Conservation (phyloP, 2,329 filamentous ascomycete species). For the Arthrobotrys conoides region DNA sequence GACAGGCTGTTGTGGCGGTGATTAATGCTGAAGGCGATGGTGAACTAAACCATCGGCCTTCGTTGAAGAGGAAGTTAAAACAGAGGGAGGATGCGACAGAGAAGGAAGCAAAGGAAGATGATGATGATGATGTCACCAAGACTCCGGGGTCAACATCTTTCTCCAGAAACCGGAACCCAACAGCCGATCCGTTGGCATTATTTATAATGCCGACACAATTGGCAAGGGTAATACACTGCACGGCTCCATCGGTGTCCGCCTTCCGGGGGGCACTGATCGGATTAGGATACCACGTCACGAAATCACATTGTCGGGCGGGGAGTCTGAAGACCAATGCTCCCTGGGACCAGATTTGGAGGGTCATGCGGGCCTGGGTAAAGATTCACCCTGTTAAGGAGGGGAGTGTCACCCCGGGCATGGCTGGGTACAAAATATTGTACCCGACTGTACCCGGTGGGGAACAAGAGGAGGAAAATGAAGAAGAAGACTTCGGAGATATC, state of each 20-base stretch:
- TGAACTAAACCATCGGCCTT: background rate
- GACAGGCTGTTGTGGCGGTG: background rate
- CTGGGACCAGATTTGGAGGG: constrained; percentile 89
- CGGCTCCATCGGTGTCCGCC: constrained; percentile 82
- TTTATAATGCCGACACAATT: constrained; percentile 84
- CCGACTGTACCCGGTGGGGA: background rate
- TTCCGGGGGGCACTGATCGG: constrained; percentile 84
- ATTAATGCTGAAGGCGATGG: background rate
- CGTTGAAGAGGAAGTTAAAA: constrained; percentile 38
- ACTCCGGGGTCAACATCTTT: background rate
- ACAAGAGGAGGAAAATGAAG: constrained; percentile 64
- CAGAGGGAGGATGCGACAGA: constrained; percentile 25
- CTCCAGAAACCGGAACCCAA: constrained; percentile 38
- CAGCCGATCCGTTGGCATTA: constrained; percentile 77
- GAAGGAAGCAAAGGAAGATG: background rate
- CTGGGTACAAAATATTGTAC: constrained; percentile 77
- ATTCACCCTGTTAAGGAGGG: constrained; percentile 82
- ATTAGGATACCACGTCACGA: constrained; percentile 84
- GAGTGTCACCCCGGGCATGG: constrained; percentile 77
- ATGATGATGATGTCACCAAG: background rate
- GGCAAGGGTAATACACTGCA: constrained; percentile 82
- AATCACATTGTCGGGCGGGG: constrained; percentile 89
- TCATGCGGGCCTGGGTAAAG: constrained; percentile 93
- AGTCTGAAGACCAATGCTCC: constrained; percentile 95
- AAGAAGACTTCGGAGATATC: constrained; percentile 70